Evolutionary conservation across 306 rosid genomes (phyloP).

Genomic region (Begonia loranthoides): DNA sequence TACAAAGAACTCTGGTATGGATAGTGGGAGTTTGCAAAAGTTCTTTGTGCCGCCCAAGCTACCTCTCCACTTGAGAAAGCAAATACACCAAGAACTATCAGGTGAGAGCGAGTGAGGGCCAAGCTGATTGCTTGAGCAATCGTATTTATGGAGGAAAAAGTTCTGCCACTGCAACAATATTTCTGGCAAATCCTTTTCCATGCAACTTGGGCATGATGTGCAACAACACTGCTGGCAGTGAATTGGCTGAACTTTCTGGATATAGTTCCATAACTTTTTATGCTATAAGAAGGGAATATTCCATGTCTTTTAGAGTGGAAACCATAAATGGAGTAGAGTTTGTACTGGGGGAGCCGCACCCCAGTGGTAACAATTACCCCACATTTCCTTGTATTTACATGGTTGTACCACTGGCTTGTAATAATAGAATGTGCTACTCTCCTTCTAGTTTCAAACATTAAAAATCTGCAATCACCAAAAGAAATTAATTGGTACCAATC

Average conservation of each 20-base stretch:
- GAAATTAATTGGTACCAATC: slow-evolving; percentile 5
- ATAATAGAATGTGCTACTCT: slow-evolving; percentile 30
- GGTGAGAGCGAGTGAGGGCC: slow-evolving; percentile 60
- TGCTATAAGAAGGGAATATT: slow-evolving; percentile 24
- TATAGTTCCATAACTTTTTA: slow-evolving; percentile 17
- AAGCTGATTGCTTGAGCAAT: slow-evolving; percentile 81
- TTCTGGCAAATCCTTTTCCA: slow-evolving; percentile 54
- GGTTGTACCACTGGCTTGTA: slow-evolving; percentile 24
- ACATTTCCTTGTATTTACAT: slow-evolving; percentile 25
- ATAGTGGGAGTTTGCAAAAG: slow-evolving; percentile 24
- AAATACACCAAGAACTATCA: slow-evolving; percentile 69
- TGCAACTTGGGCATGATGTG: slow-evolving; percentile 38
- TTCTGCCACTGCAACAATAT: slow-evolving; percentile 25
- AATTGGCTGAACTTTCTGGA: slow-evolving; percentile 24
- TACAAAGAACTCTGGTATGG: slow-evolving; percentile 42
- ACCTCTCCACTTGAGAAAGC: slow-evolving; percentile 65
- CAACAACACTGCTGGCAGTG: slow-evolving; percentile 31
- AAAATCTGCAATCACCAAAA: slow-evolving; percentile 45
- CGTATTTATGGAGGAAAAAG: slow-evolving; percentile 40
- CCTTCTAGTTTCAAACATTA: slow-evolving; percentile 44
- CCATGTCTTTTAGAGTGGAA: slow-evolving; percentile 25
- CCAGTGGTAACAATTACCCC: slow-evolving; percentile 35
- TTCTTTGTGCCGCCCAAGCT: slow-evolving; percentile 64
- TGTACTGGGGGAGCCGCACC: slow-evolving; percentile 28
- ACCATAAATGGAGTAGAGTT: slow-evolving; percentile 25